phyloP scores from a whole-genome alignment of 805 yeast species.

The Saccharomycopsis babjevae region DNA sequence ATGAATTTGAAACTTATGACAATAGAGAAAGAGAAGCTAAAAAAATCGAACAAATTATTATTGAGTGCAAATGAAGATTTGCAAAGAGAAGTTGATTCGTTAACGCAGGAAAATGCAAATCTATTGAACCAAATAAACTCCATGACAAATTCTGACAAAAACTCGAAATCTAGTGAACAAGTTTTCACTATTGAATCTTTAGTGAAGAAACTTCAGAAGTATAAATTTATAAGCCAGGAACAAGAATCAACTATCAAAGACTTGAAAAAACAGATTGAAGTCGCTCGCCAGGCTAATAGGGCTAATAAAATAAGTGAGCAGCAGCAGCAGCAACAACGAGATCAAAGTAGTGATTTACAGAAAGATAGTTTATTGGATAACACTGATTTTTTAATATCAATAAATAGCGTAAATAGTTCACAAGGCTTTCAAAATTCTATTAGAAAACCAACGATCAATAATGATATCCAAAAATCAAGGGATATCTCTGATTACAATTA shows the following conservation, averaged over 20 bases:
- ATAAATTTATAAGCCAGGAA: conserved; percentile 1
- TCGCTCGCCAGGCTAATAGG: background rate
- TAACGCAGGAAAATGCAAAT: background rate
- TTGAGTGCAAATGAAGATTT: background rate
- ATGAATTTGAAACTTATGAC: conserved; percentile 1
- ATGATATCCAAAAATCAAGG: background rate
- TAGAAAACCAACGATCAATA: background rate
- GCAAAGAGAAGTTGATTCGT: conserved; percentile 1
- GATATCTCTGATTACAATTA: background rate
- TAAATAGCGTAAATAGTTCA: background rate
- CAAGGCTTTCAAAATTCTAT: background rate
- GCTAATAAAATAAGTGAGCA: background rate
- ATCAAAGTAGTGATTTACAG: background rate
- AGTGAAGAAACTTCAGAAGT: conserved; percentile 9
- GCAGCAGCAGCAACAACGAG: background rate
- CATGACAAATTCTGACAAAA: background rate
- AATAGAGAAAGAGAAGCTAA: background rate
- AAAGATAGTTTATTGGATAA: background rate
- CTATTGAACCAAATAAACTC: background rate
- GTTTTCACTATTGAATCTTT: conserved; percentile 4
- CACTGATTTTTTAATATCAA: conserved; percentile 1
- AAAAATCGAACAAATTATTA: background rate
- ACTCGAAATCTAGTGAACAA: background rate
- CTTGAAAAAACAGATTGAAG: background rate
- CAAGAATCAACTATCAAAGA: conserved; percentile 8